These are phyloP conservation scores for Metschnikowia anglica DNA, from an alignment of 805 yeast genomes.

Conservation along the genomic window DNA sequence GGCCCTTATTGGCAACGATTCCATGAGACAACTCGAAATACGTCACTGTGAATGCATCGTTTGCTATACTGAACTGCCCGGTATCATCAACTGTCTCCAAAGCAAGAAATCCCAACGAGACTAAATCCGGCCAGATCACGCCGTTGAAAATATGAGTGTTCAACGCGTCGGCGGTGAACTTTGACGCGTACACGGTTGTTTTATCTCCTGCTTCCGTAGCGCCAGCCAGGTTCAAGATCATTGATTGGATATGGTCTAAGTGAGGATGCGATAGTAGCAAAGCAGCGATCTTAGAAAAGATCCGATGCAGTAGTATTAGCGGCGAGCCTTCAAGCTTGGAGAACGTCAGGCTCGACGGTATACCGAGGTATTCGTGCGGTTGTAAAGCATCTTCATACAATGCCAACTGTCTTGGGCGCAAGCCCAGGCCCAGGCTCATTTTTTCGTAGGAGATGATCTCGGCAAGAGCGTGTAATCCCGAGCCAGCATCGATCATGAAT, in stretches of 20 bases:
- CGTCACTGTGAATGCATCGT: constrained; percentile 24
- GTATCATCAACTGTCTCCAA: constrained; percentile 21
- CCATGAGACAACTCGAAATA: constrained; percentile 40
- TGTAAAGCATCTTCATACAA: constrained; percentile 34
- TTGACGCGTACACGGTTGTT: constrained; percentile 44
- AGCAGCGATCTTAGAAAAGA: constrained; percentile 30
- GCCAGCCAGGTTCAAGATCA: constrained; percentile 70
- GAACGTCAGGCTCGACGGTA: constrained; percentile 29
- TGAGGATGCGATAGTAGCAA: constrained; percentile 75
- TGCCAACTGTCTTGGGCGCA: constrained; percentile 17
- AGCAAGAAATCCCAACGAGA: constrained; percentile 29
- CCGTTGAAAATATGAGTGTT: constrained; percentile 66
- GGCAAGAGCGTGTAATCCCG: constrained; percentile 58
- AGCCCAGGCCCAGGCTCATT: not conserved
- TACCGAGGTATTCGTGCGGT: constrained; percentile 25
- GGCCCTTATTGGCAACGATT: constrained; percentile 13
- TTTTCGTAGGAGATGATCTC: constrained; percentile 28
- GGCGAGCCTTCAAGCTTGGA: constrained; percentile 11
- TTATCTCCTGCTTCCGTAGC: constrained; percentile 22
- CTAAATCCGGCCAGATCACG: constrained; percentile 74
- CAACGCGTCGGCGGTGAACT: constrained; percentile 52
- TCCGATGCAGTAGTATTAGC: constrained; percentile 15
- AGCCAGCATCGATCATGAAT: constrained; percentile 76
- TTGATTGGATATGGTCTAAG: constrained; percentile 71
- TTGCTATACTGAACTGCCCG: constrained; percentile 16